phyloP scores from a whole-genome alignment of 306 rosid species.

The Rosa persica region DNA sequence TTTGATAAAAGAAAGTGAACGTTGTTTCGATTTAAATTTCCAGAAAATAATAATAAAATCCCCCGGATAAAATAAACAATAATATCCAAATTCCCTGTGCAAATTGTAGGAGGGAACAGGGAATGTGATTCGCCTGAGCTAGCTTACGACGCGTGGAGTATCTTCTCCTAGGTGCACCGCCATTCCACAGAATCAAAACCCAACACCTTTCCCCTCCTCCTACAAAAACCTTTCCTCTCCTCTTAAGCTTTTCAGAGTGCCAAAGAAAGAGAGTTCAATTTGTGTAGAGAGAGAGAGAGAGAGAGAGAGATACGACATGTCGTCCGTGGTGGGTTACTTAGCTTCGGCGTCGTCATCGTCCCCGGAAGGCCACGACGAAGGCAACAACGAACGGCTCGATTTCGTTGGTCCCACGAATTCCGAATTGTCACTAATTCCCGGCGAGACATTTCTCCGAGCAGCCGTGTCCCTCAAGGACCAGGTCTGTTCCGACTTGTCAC shows the following conservation, averaged over 20 bases:
- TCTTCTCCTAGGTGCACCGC: slow-evolving; percentile 18
- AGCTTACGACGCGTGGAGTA: slow-evolving; percentile 13
- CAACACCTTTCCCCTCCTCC: not conserved
- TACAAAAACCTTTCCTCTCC: not conserved
- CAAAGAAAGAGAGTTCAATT: not conserved
- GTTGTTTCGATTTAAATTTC: too few species aligned
- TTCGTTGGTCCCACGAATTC: slow-evolving; percentile 35
- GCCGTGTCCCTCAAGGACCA: slow-evolving; percentile 76
- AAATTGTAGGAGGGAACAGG: not conserved
- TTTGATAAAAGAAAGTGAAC: too few species aligned
- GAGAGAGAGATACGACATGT: slow-evolving; percentile 22
- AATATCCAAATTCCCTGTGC: not conserved
- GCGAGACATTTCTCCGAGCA: slow-evolving; percentile 46
- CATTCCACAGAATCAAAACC: not conserved
- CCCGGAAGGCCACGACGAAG: slow-evolving; percentile 39
- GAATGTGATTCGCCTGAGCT: not conserved
- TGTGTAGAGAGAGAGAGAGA: not conserved
- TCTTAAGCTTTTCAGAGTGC: not conserved
- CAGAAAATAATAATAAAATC: too few species aligned
- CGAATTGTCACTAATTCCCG: slow-evolving; percentile 34
- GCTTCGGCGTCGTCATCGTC: slow-evolving; percentile 21
- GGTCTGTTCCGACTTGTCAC: slow-evolving; percentile 22
- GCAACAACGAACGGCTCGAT: slow-evolving; percentile 41
- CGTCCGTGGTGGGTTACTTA: slow-evolving; percentile 30
- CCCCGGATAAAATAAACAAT: too few species aligned